Percentiles rank a stretch among this genome's conserved stretches.
Conservation (phyloP, 805 yeast genomes). For the Cyberlindnera saturnus region DNA sequence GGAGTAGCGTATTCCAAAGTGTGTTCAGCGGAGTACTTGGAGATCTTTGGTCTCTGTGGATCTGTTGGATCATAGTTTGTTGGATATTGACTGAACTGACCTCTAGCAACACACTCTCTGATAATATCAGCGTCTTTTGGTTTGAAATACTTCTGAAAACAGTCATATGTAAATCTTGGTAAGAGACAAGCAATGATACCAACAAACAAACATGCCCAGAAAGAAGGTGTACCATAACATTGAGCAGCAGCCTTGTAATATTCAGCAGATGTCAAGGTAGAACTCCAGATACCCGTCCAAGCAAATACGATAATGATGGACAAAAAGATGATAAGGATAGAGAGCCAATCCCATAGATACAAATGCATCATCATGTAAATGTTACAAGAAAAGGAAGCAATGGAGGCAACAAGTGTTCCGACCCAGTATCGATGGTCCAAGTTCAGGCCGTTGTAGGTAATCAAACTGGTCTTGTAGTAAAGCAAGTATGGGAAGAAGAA, state of each 20-base stretch:
- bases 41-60: constrained; percentile 52
- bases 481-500: constrained; percentile 69
- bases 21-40: constrained; percentile 35
- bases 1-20: constrained; percentile 22
- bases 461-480: constrained; percentile 37
- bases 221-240: constrained; percentile 52
- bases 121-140: constrained; percentile 72
- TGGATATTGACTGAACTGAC: constrained; percentile 65
- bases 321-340: constrained; percentile 45
- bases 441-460: constrained; percentile 47
- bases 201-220: constrained; percentile 63
- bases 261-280: constrained; percentile 46
- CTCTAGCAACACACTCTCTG: constrained; percentile 61
- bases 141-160: constrained; percentile 40
- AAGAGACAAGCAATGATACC: constrained; percentile 60
- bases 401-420: constrained; percentile 61
- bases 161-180: constrained; percentile 63
- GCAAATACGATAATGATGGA: constrained; percentile 58
- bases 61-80: constrained; percentile 74
- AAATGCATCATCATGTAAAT: constrained; percentile 60
- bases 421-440: constrained; percentile 70
- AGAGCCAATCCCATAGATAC: constrained; percentile 78
- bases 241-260: constrained; percentile 63
- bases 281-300: constrained; percentile 81
- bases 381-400: constrained; percentile 64